Evolutionary conservation across 1,284 basidiomycete species (phyloP).

Genomic region (Earliella scabrosa): DNA sequence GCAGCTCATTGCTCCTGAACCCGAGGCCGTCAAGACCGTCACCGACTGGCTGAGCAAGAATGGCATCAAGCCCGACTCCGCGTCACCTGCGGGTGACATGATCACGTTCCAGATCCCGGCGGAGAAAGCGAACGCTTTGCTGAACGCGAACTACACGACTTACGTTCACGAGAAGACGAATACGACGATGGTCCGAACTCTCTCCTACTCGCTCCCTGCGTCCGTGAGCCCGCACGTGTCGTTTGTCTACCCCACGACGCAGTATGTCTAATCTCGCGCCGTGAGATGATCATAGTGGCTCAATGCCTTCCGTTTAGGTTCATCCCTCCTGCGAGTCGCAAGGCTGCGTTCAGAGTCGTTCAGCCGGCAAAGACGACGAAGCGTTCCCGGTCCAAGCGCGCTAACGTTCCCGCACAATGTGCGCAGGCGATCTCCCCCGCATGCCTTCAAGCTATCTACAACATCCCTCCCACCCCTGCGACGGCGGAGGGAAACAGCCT

Average conservation of each 20-base stretch:
- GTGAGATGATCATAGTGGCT: neutral
- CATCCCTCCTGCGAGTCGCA: slow-evolving; percentile 19
- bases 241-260: slow-evolving; percentile 44
- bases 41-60: slow-evolving; percentile 42
- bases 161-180: slow-evolving; percentile 42
- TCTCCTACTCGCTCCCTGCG: slow-evolving; percentile 44
- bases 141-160: slow-evolving; percentile 41
- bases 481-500: slow-evolving; percentile 50
- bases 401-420: slow-evolving; percentile 17
- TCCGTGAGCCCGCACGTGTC: slow-evolving; percentile 39
- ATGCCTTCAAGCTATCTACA: slow-evolving; percentile 60
- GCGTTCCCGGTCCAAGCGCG: slow-evolving; percentile 19
- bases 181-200: slow-evolving; percentile 38
- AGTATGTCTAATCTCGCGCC: slow-evolving; percentile 14
- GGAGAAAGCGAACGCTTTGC: slow-evolving; percentile 40
- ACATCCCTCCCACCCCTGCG: slow-evolving; percentile 48
- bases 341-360: slow-evolving; percentile 10
- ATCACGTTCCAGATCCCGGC: slow-evolving; percentile 26
- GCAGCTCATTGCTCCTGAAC: slow-evolving; percentile 38
- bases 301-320: slow-evolving; percentile 7
- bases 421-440: slow-evolving; percentile 48
- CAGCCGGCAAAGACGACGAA: neutral
- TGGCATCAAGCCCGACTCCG: slow-evolving; percentile 33
- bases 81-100: slow-evolving; percentile 35
- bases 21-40: slow-evolving; percentile 39